These are phyloP conservation scores for Epichloe sibirici DNA, from an alignment of 2,329 filamentous ascomycete genomes.

Conservation along the genomic window DNA sequence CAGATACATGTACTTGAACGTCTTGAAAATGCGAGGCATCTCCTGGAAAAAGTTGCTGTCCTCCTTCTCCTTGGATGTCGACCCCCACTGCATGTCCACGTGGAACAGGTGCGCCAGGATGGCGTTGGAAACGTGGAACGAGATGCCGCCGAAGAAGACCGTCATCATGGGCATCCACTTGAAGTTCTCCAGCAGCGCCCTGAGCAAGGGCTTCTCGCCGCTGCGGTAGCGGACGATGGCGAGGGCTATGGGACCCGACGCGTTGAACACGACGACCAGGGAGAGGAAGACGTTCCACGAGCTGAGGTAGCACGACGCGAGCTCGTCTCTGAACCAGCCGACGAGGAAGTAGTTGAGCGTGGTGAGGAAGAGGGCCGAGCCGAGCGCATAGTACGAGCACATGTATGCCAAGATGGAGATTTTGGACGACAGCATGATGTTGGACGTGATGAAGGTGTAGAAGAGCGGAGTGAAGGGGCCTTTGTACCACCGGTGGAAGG, in stretches of 20 bases:
- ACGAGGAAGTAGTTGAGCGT: constrained; percentile 59
- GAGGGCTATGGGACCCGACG: constrained; percentile 46
- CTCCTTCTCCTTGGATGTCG: constrained; percentile 47
- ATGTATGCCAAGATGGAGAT: constrained; percentile 61
- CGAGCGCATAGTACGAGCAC: constrained; percentile 61
- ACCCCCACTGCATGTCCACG: constrained; percentile 36
- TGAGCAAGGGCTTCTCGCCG: constrained; percentile 37
- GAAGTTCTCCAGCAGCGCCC: constrained; percentile 32
- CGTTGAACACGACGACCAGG: constrained; percentile 53
- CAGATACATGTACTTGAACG: constrained; percentile 42
- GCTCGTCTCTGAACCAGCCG: constrained; percentile 56
- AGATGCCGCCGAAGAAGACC: constrained; percentile 32
- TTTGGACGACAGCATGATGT: constrained; percentile 54
- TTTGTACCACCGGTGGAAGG: constrained; percentile 48
- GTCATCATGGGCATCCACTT: constrained; percentile 48
- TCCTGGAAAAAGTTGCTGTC: constrained; percentile 44
- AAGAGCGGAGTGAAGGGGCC: constrained; percentile 57
- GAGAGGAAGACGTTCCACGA: constrained; percentile 52
- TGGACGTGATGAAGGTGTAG: constrained; percentile 43
- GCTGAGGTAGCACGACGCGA: constrained; percentile 56
- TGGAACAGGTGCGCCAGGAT: constrained; percentile 31
- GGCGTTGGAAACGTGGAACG: constrained; percentile 28
- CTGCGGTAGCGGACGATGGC: constrained; percentile 52
- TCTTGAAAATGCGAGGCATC: constrained; percentile 39
- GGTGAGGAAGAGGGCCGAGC: constrained; percentile 53